phyloP scores from a whole-genome alignment of 495 filamentous ascomycete species.

The Xylaria acuta region DNA sequence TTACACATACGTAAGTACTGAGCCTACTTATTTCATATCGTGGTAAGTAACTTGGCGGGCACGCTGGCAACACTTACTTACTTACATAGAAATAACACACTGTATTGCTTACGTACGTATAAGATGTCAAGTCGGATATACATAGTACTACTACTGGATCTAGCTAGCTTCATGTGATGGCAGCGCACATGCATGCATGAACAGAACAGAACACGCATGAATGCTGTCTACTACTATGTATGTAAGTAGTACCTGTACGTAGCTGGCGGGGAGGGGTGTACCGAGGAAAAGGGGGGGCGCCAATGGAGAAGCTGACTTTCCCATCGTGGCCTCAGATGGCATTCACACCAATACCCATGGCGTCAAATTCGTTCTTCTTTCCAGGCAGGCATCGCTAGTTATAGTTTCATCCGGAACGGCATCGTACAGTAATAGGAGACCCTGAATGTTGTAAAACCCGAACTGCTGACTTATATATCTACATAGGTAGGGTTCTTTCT shows the following conservation, averaged over 20 bases:
- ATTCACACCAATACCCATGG: conserved; percentile 19
- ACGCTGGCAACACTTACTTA: background rate
- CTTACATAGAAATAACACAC: too few species aligned
- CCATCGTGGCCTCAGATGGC: conserved; percentile 20
- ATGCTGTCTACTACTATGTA: too few species aligned
- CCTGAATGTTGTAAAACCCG: conserved; percentile 20
- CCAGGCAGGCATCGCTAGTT: background rate
- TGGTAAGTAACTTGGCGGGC: background rate
- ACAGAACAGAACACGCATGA: background rate
- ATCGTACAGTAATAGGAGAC: background rate
- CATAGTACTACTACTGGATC: background rate
- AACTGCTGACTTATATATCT: background rate
- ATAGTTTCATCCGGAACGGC: background rate
- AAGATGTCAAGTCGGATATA: background rate
- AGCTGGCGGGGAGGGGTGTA: background rate
- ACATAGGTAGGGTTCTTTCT: conserved; percentile 2
- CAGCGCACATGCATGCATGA: conserved; percentile 10
- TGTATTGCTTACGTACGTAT: background rate
- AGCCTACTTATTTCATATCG: conserved; percentile 10
- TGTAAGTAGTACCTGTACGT: background rate
- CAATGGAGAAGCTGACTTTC: conserved; percentile 23
- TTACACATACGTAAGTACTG: background rate
- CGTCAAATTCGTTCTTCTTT: background rate
- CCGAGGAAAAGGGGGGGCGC: background rate
- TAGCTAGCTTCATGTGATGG: conserved; percentile 9